phyloP scores from a whole-genome alignment of 2,329 filamentous ascomycete species.

The Calonectria crousiana region DNA sequence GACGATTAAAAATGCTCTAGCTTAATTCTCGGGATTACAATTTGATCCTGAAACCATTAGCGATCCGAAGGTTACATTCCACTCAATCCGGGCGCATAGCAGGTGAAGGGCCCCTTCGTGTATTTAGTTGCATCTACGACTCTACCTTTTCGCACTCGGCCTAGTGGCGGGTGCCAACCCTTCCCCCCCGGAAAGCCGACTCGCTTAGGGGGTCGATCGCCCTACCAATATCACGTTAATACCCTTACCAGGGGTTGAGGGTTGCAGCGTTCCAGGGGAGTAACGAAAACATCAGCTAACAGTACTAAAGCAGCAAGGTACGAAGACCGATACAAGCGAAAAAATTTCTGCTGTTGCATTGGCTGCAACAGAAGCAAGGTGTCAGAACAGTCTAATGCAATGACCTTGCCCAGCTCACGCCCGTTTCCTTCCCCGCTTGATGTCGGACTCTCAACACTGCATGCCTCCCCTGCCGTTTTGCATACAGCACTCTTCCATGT shows the following conservation, averaged over 20 bases:
- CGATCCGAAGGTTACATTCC: no score
- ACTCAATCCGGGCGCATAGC: no score
- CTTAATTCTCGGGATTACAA: no score
- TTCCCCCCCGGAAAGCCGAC: no score
- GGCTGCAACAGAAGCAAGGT: not conserved
- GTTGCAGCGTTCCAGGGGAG: not conserved
- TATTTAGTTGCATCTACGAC: no score
- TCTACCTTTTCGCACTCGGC: no score
- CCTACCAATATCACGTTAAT: not conserved
- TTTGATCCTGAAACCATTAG: no score
- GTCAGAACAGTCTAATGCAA: not conserved
- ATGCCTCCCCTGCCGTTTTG: not conserved
- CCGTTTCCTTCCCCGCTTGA: not conserved
- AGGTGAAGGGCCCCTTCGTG: no score
- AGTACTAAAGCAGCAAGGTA: not conserved
- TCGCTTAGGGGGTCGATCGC: not conserved
- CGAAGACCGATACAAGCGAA: not conserved
- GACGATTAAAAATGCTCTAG: no score
- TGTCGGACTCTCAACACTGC: not conserved
- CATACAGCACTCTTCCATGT: no score
- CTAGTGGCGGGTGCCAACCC: no score
- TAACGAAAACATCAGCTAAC: not conserved
- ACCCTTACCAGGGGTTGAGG: not conserved
- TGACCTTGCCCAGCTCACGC: not conserved
- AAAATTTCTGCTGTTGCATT: not conserved